These are phyloP conservation scores for Rehmannia glutinosa DNA, from an alignment of 257 asterid genomes.

Conservation along the genomic window DNA sequence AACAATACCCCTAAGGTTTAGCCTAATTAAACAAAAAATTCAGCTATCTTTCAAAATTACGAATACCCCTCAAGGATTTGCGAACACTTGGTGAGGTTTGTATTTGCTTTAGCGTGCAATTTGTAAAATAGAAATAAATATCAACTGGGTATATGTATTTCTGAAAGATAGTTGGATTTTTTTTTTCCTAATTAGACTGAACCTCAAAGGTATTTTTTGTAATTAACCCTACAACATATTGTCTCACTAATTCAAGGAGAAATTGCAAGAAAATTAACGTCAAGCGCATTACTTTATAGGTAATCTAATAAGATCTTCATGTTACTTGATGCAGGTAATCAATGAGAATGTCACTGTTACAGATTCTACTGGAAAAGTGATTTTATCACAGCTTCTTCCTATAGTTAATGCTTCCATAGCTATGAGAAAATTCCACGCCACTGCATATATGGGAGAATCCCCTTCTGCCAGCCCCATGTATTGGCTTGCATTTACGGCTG, in stretches of 20 bases:
- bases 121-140: no score
- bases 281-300: not conserved
- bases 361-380: slow-evolving; percentile 70
- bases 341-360: slow-evolving; percentile 49
- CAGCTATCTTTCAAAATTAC: no score
- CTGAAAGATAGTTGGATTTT: no score
- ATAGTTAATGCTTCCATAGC: slow-evolving; percentile 54
- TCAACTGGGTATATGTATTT: no score
- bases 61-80: no score
- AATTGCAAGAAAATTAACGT: not conserved
- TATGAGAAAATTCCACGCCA: slow-evolving; percentile 46
- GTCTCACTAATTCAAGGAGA: not conserved
- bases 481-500: slow-evolving; percentile 82
- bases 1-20: no score
- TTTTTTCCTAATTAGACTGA: no score
- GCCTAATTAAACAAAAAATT: no score
- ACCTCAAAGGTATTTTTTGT: no score
- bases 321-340: slow-evolving; percentile 55
- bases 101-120: no score
- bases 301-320: not conserved
- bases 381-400: slow-evolving; percentile 70
- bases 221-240: not conserved
- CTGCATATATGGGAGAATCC: slow-evolving; percentile 57
- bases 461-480: slow-evolving; percentile 44
- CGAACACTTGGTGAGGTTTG: no score